Evolutionary conservation across 768 basidiomycete species (phyloP), one percentile per base, ranked within the genome.

Genomic region (Russula sp.): DNA sequence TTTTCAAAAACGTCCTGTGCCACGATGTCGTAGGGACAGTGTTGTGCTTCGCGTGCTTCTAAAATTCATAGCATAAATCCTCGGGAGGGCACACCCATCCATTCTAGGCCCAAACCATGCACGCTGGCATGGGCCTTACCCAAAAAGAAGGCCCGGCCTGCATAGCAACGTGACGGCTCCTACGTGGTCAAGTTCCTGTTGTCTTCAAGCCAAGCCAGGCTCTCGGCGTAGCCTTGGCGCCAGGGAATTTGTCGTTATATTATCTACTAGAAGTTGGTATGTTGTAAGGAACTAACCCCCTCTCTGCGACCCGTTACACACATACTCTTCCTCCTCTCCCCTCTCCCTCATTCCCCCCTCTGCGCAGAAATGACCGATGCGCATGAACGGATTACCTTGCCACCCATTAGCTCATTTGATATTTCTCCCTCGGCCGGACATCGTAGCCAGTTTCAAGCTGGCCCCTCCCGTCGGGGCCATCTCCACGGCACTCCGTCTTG

Each of bases 111-210:
- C 60, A 48, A 45, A 49, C 51, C 39, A n/a, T 63, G 62, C 62
- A 58, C 57, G 62, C 62, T 63, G 62, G 62, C 62, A 63, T 58
- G 32, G 46, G 52, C 34, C 57, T 63, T 63, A 59, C 62, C 45
- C 57, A 59, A 63, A 63, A 54, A 52, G 62, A 59, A 63, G 52
- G 57, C 18, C 46, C 35, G 46, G 34, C 46, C 34, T 55, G 61
- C 57, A 59, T 63, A 63, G 62, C 62, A 63, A 63, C 57, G 45
- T 63, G 61, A 59, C 56, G 61, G 56, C n/a, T 54, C 62, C 62
- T 63, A 63, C 57, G 62, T 59, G 57, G 62, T 59, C 57, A n/a
- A 58, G 46, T 41, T 54, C 51, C 61, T 59, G 45, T 48, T 54
- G 52, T n/a, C n/a, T n/a, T n/a, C n/a, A n/a, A n/a, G n/a, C n/a